Conservation (phyloP, 1,284 basidiomycete species). For the Tetrapyrgos nigripes region DNA sequence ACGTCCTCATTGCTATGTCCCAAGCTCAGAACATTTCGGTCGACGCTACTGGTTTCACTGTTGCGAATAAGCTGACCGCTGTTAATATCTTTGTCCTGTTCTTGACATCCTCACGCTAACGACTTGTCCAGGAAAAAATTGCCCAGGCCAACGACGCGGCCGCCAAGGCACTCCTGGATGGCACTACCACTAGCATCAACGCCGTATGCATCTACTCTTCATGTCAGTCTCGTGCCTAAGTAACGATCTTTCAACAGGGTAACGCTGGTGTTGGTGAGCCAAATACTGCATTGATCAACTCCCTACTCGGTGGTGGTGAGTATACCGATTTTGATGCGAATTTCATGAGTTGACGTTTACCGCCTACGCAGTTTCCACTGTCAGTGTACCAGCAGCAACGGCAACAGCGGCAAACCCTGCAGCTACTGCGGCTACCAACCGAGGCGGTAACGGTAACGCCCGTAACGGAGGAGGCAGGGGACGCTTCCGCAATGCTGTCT, state of each 20-base stretch:
- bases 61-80: conserved; percentile 5
- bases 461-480: too few species aligned
- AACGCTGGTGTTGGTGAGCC: conserved; percentile 26
- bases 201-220: not conserved
- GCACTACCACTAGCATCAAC: conserved; percentile 14
- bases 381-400: not conserved
- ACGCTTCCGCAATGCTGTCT: too few species aligned
- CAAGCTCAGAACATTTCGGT: conserved; percentile 18
- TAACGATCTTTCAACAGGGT: conserved; percentile 6
- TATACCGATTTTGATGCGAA: not conserved
- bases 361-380: not conserved
- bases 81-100: not conserved
- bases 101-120: not conserved
- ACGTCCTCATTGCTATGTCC: conserved; percentile 10
- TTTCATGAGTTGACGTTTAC: not conserved
- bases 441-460: too few species aligned
- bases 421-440: not conserved
- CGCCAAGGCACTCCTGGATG: conserved; percentile 8
- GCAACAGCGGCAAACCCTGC: not conserved
- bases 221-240: too few species aligned
- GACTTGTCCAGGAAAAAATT: conserved; percentile 13
- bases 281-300: conserved; percentile 23
- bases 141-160: conserved; percentile 13
- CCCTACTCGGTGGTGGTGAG: conserved; percentile 22
- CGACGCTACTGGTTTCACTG: conserved; percentile 13